These are phyloP conservation scores for Vicia faba DNA, from an alignment of 306 rosid genomes.

Conservation along the genomic window DNA sequence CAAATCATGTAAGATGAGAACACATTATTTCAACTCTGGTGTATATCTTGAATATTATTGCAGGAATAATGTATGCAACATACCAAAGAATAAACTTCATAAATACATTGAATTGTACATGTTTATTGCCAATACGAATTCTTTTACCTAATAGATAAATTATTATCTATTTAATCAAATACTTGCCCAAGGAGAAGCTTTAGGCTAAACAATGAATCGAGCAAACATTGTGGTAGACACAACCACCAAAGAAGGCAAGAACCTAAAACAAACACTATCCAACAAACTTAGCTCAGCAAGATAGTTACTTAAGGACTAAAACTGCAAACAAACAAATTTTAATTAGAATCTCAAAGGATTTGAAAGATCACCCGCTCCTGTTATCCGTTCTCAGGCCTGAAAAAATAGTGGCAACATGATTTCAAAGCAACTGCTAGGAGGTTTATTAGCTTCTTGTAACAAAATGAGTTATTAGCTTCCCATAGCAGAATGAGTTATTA, in stretches of 20 bases:
- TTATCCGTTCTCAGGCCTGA: no score
- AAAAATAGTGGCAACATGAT: no score
- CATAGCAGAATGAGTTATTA: no score
- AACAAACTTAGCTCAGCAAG: conserved; percentile 85
- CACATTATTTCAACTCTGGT: conserved; percentile 62
- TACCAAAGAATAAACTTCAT: not conserved
- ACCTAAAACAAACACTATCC: conserved; percentile 61
- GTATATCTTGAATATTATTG: conserved; percentile 53
- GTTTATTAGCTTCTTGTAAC: no score
- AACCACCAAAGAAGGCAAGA: conserved; percentile 79
- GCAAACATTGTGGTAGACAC: conserved; percentile 69
- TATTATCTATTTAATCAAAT: not conserved
- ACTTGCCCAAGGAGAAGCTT: conserved; percentile 73
- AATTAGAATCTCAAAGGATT: no score
- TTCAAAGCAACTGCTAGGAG: no score
- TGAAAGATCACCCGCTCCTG: no score
- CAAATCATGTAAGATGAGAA: conserved; percentile 59
- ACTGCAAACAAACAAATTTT: no score
- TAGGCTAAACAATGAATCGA: conserved; percentile 56
- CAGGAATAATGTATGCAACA: conserved; percentile 48
- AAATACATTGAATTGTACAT: not conserved
- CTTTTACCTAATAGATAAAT: not conserved
- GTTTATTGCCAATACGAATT: not conserved
- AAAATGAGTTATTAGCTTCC: no score
- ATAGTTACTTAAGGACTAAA: conserved; percentile 66